Evolutionary conservation across 1,284 basidiomycete genomes (phyloP), one percentile per base, ranked within the genome.

Genomic region (Xerocomus nothofagi): DNA sequence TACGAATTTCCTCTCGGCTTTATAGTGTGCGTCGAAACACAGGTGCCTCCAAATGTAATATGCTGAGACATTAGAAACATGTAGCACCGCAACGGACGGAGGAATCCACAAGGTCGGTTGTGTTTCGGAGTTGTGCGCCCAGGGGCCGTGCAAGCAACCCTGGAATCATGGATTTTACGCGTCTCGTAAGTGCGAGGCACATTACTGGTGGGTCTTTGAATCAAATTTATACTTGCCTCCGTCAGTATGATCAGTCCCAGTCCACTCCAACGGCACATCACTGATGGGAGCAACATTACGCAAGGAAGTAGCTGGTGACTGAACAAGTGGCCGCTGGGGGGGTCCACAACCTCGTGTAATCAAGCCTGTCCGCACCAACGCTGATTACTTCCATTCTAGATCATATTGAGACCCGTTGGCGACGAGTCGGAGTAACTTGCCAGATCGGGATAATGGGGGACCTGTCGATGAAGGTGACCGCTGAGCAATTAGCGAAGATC

Each of bases 381-480:
- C 14, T 31, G 49, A 40, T 15, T 44, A 14, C 40, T 61, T 61
- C 63, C 59, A 63, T 65, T 61, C 49, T 51, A 39, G 50, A 62
- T 6, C 20, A 51, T 55, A 50, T 58, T 50, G 49, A 53, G 48
- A 39, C 53, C 50, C 50, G 44, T 51, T 33, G 32, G 39, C 33
- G 39, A 48, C 34, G 39, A 42, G 44, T 23, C 30, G 24, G 42
- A 47, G 41, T 39, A 42, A 9, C 17, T 43, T 29, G n/a, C 55
- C 49, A 36, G 49, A 60, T 64, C 42, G 37, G 49, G 45, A 21
- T 30, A 33, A 39, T 34, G 23, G 15, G 36, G 20, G 11, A 24
- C 44, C 30, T 21, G 43, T 44, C 24, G 26, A 43, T 43, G 46
- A 47, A 57, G n/a, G 15, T 17, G 34, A 14, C 6, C 37, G 43